These are phyloP conservation scores for Aspergillus chevalieri DNA, from an alignment of 2,329 filamentous ascomycete genomes.

Conservation along the genomic window DNA sequence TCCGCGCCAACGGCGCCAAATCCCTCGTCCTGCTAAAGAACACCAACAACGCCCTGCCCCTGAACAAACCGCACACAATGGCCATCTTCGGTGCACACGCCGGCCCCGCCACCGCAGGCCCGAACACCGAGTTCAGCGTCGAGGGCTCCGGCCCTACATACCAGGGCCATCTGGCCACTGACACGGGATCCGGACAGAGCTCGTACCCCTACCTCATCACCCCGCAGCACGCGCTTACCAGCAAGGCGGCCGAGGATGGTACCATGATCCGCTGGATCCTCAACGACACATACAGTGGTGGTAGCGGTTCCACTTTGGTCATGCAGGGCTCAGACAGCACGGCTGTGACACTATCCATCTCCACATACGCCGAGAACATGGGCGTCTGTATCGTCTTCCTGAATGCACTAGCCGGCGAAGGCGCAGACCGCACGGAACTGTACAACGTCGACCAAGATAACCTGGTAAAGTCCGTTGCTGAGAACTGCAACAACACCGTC, in stretches of 20 bases:
- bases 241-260: conserved; percentile 8
- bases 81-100: conserved; percentile 48
- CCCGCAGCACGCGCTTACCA: conserved; percentile 9
- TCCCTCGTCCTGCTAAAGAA: conserved; percentile 66
- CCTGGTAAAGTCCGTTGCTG: conserved; percentile 50
- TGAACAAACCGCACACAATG: conserved; percentile 42
- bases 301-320: conserved; percentile 5
- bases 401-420: conserved; percentile 74
- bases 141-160: conserved; percentile 7
- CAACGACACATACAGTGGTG: conserved; percentile 11
- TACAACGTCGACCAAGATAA: conserved; percentile 61
- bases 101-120: conserved; percentile 10
- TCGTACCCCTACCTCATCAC: conserved; percentile 14
- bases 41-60: conserved; percentile 41
- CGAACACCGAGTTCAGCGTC: conserved; percentile 23
- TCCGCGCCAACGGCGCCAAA: conserved; percentile 68
- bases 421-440: conserved; percentile 60
- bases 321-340: conserved; percentile 7
- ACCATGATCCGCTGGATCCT: conserved; percentile 15
- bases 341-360: conserved; percentile 3
- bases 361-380: conserved; percentile 18
- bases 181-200: conserved; percentile 10
- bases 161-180: conserved; percentile 11
- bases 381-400: conserved; percentile 68
- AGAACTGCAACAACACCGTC: conserved; percentile 55